These are phyloP conservation scores for Aspergillus sclerotiicarbonarius DNA, from an alignment of 495 filamentous ascomycete genomes.

Conservation along the genomic window DNA sequence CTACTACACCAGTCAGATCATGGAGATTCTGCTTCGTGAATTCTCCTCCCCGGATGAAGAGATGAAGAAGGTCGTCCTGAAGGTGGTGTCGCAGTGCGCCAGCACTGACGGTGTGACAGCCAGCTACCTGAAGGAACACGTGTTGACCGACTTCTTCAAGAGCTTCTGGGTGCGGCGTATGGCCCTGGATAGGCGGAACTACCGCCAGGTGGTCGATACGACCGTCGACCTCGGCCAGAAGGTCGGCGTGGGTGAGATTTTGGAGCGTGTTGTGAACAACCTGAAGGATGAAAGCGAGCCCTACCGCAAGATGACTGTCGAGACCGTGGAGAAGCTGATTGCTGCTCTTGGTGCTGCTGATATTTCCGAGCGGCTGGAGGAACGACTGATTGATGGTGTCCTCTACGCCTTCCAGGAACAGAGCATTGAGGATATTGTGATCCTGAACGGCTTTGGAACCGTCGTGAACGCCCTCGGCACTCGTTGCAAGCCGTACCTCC, in stretches of 20 bases:
- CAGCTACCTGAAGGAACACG: slow-evolving; percentile 89
- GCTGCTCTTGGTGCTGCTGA: slow-evolving; percentile 90
- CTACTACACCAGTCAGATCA: slow-evolving; percentile 97
- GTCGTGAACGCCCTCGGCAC: slow-evolving; percentile 94
- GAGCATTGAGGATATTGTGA: slow-evolving; percentile 91
- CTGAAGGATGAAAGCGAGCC: slow-evolving; percentile 98
- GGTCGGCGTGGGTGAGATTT: slow-evolving; percentile 91
- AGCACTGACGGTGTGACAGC: slow-evolving; percentile 93
- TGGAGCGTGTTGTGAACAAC: slow-evolving; percentile 89
- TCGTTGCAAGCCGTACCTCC: slow-evolving; percentile 93
- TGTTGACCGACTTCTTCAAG: slow-evolving; percentile 96
- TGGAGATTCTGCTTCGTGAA: slow-evolving; percentile 96
- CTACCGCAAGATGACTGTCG: slow-evolving; percentile 98
- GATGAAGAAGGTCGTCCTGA: slow-evolving; percentile 99
- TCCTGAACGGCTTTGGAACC: slow-evolving; percentile 98
- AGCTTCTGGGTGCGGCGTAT: slow-evolving; percentile 97
- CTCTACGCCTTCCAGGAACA: slow-evolving; percentile 98
- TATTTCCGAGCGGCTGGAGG: slow-evolving; percentile 87
- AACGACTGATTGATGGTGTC: slow-evolving; percentile 93
- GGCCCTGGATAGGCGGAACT: slow-evolving; percentile 95
- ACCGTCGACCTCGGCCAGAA: slow-evolving; percentile 98
- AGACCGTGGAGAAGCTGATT: slow-evolving; percentile 94
- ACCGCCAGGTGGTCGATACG: slow-evolving; percentile 95
- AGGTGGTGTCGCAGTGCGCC: slow-evolving; percentile 96
- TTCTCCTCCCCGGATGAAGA: slow-evolving; percentile 97